Percentiles rank a stretch among this genome's conserved stretches.
Evolutionary conservation across 2,329 filamentous ascomycete genomes (phyloP).

Genomic region (Monosporascus sp.): DNA sequence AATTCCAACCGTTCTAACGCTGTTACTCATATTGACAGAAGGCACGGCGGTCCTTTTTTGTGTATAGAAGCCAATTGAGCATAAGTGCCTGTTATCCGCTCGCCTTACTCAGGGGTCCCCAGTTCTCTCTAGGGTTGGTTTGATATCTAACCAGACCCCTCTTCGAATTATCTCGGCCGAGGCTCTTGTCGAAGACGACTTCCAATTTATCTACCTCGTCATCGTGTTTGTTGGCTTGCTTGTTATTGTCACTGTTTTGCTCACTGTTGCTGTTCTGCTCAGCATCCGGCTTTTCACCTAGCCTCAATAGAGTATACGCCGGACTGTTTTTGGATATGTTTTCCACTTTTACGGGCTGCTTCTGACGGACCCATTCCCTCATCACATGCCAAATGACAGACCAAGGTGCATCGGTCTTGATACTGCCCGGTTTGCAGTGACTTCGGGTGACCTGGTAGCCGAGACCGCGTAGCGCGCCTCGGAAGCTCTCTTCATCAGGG

Average conservation of each 20-base stretch:
- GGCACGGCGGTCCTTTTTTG: neutral
- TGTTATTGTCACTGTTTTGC: slow-evolving; percentile 24
- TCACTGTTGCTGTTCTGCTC: slow-evolving; percentile 10
- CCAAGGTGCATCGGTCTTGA: slow-evolving; percentile 95
- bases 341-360: slow-evolving; percentile 68
- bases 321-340: slow-evolving; percentile 66
- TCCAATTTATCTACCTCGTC: slow-evolving; percentile 31
- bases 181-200: slow-evolving; percentile 68
- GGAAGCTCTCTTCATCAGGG: slow-evolving; percentile 71
- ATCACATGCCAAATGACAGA: slow-evolving; percentile 86
- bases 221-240: slow-evolving; percentile 18
- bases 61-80: slow-evolving; percentile 36
- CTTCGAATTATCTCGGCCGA: slow-evolving; percentile 65
- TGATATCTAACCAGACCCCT: slow-evolving; percentile 82
- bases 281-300: slow-evolving; percentile 32
- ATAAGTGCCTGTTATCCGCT: slow-evolving; percentile 49
- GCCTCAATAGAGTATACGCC: slow-evolving; percentile 64
- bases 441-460: slow-evolving; percentile 82
- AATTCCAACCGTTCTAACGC: slow-evolving; percentile 12
- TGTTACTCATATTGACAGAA: slow-evolving; percentile 4
- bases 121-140: slow-evolving; percentile 83
- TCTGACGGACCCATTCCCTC: slow-evolving; percentile 84
- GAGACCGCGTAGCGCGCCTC: slow-evolving; percentile 73
- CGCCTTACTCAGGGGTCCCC: slow-evolving; percentile 75
- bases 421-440: slow-evolving; percentile 82